Percentiles rank a stretch among this genome's conserved stretches.
Conservation (phyloP, 192 early-diverging fungal species). For the Backusella morwellensis region DNA sequence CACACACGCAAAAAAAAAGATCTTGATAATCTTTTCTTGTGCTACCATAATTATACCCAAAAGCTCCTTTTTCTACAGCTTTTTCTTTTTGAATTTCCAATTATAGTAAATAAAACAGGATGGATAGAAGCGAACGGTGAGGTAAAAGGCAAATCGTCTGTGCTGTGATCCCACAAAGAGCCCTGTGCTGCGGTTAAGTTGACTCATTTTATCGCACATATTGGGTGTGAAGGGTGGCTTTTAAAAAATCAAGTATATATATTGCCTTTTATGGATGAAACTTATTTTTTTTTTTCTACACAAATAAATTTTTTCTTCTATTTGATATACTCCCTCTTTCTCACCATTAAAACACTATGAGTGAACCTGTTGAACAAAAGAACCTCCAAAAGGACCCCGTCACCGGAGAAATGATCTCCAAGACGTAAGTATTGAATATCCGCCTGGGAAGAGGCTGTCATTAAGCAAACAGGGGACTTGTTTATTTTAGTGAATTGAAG, state of each 20-base stretch:
- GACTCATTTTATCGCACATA: neutral
- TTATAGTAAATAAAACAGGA: neutral
- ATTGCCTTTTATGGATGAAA: neutral
- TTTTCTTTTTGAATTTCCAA: neutral
- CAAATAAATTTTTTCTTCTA: neutral
- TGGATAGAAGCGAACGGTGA: neutral
- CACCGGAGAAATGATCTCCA: slow-evolving; percentile 94
- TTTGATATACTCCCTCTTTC: neutral
- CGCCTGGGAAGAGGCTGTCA: too few species aligned
- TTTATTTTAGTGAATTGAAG: slow-evolving; percentile 80
- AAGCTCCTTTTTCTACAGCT: neutral
- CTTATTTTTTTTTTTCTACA: neutral
- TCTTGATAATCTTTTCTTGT: neutral
- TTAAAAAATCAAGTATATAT: neutral
- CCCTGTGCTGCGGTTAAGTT: neutral
- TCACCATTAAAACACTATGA: neutral
- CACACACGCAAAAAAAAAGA: neutral
- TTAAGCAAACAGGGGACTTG: neutral
- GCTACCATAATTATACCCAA: neutral
- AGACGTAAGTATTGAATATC: slow-evolving; percentile 58
- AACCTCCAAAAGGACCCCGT: slow-evolving; percentile 75
- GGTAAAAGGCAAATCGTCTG: neutral
- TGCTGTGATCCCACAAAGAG: too few species aligned
- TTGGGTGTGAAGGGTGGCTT: neutral
- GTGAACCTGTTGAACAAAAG: slow-evolving; percentile 14